Percentiles rank a stretch among this genome's conserved stretches.
Conservation (phyloP, 257 asterid genomes). For the Lavandula angustifolia region DNA sequence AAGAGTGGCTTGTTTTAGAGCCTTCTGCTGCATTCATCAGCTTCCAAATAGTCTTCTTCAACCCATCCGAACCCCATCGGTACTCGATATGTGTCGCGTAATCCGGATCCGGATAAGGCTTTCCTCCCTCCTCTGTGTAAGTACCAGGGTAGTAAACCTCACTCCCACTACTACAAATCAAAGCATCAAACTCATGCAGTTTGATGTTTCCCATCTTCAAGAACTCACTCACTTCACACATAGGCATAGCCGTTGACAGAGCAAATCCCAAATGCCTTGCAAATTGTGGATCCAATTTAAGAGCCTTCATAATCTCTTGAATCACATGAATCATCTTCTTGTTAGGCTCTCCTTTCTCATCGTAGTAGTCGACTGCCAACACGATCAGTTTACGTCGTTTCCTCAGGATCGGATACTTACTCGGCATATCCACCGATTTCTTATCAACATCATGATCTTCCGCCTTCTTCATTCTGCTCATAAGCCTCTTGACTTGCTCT, state of each 20-base stretch:
- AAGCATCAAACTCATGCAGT: constrained; percentile 66
- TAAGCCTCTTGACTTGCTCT: constrained; percentile 66
- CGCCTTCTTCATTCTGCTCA: constrained; percentile 63
- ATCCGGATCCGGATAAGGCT: constrained; percentile 61
- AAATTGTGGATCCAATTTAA: constrained; percentile 53
- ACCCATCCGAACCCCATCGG: constrained; percentile 85
- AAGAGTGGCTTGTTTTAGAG: constrained; percentile 32
- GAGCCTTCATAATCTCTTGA: constrained; percentile 57
- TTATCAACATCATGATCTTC: constrained; percentile 48
- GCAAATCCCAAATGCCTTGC: constrained; percentile 64
- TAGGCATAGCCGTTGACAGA: constrained; percentile 75
- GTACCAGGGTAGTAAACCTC: constrained; percentile 75
- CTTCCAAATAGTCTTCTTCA: constrained; percentile 80
- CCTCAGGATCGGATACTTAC: constrained; percentile 73
- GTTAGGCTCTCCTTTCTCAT: constrained; percentile 56
- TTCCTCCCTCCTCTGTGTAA: constrained; percentile 50
- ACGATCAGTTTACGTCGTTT: constrained; percentile 62
- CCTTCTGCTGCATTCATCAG: constrained; percentile 58
- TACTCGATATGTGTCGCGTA: constrained; percentile 76
- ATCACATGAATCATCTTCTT: constrained; percentile 54
- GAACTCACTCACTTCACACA: constrained; percentile 52
- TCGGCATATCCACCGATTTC: constrained; percentile 41
- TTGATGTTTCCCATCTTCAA: constrained; percentile 55
- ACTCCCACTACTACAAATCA: constrained; percentile 82
- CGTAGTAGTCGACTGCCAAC: constrained; percentile 77